Conservation (phyloP, 1,139 yeast genomes). For the Nakaseomyces uthaithaninus region DNA sequence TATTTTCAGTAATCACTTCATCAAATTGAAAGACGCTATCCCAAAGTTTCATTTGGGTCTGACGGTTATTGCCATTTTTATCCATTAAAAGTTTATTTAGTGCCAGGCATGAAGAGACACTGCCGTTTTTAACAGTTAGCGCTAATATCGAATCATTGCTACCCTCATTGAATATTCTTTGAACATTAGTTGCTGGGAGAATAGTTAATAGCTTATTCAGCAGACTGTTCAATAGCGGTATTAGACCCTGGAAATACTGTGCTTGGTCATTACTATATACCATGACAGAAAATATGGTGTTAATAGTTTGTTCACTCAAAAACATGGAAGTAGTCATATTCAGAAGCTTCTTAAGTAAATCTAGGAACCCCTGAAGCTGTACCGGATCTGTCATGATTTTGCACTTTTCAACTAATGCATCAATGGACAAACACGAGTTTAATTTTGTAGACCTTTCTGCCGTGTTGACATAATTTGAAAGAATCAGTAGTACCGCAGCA, state of each 20-base stretch:
- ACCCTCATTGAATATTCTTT: slow-evolving; percentile 11
- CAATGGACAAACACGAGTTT: slow-evolving; percentile 11
- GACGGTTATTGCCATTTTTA: slow-evolving; percentile 8
- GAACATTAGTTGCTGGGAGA: slow-evolving; percentile 22
- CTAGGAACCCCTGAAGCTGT: slow-evolving; percentile 30
- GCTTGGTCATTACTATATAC: slow-evolving; percentile 23
- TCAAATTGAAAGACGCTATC: slow-evolving; percentile 19
- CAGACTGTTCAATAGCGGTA: slow-evolving; percentile 20
- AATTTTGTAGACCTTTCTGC: slow-evolving; percentile 19
- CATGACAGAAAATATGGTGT: slow-evolving; percentile 14
- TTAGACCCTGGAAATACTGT: slow-evolving; percentile 20
- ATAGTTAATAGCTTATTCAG: slow-evolving; percentile 25
- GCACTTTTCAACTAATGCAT: slow-evolving; percentile 13
- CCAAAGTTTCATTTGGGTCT: slow-evolving; percentile 16
- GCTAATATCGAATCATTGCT: slow-evolving; percentile 10
- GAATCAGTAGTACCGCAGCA: slow-evolving; percentile 23
- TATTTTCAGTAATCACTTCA: slow-evolving; percentile 14
- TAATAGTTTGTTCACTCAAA: slow-evolving; percentile 13
- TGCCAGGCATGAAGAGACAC: slow-evolving; percentile 11
- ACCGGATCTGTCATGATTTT: slow-evolving; percentile 25
- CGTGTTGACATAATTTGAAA: slow-evolving; percentile 24
- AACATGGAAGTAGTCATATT: slow-evolving; percentile 20
- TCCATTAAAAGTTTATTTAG: slow-evolving; percentile 25
- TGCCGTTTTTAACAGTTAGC: slow-evolving; percentile 17
- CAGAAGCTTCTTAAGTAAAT: slow-evolving; percentile 24